Base-by-base conservation (phyloP, 208 protist species). In the Leishmania amazonensis region DNA sequence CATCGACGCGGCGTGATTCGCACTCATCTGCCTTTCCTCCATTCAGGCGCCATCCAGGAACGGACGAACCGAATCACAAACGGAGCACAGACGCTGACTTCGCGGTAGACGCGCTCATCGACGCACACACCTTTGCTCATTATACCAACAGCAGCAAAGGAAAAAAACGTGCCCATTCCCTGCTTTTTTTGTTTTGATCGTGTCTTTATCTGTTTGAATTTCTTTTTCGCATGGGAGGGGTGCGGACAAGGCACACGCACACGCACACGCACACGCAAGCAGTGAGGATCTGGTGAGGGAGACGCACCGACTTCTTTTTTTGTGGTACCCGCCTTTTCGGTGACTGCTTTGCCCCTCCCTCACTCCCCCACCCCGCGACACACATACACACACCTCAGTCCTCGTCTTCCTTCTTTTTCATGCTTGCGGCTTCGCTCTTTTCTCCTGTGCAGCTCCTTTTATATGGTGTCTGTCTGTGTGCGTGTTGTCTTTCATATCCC, bases 381-480 rank as follows among this genome's bases (percentile, higher is more conserved):
- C 38, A 17, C 64, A 40, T 21, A 24, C 40, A 35, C 1, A 0
- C 24, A 1, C 6, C 42, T 31, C 68, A 8, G 4, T 19, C 6
- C 42, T n/a, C 13, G 11, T 0, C 49, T 65, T 45, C 62, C 74
- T 77, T 57, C 35, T 60, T 81, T 67, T 80, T 65, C 19, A 42
- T 62, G 70, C 51, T 75, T 21, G 31, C 64, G 76, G 58, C 53
- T 1, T 64, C 15, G 60, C 78, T 77, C 73, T 77, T 79, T 80
- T 77, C 76, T 49, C 49, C 62, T 21, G 40, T 53, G 2, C 45
- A 35, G 24, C 51, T 70, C 31, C 24, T 24, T 40, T 71, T 53
- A 42, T 79, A 45, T 42, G 42, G 0, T 38, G 40, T 49, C 19
- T 75, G 15, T 75, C 11, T 57, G 40, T 38, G 77, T 38, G 45